Conservation (phyloP, 345 rosid species). For the Nephelium lappaceum region DNA sequence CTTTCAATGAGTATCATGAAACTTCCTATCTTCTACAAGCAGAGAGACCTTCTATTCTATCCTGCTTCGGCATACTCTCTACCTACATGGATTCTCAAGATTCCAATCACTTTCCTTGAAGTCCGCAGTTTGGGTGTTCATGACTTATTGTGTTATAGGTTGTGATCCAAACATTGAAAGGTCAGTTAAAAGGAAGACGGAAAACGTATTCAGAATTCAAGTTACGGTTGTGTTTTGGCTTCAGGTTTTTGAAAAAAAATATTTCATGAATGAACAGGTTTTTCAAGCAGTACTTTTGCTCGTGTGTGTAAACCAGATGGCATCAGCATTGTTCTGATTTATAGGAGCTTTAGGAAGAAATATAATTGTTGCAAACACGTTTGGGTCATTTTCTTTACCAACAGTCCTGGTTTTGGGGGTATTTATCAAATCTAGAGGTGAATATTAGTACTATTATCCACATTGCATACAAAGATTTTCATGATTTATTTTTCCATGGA, state of each 20-base stretch:
- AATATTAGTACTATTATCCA: background rate
- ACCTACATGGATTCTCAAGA: conserved; percentile 81
- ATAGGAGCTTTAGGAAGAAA: conserved; percentile 61
- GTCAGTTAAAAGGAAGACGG: conserved; percentile 22
- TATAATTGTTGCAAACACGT: conserved; percentile 59
- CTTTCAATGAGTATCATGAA: conserved; percentile 71
- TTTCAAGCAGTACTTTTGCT: conserved; percentile 56
- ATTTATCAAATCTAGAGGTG: conserved; percentile 59
- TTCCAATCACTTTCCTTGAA: conserved; percentile 65
- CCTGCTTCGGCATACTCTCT: conserved; percentile 91
- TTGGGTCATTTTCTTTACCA: conserved; percentile 53
- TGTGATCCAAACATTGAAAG: conserved; percentile 52
- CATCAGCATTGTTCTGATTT: conserved; percentile 55
- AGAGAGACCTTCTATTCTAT: conserved; percentile 77
- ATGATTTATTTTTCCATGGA: background rate
- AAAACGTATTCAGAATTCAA: background rate
- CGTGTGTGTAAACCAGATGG: conserved; percentile 54
- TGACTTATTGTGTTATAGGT: conserved; percentile 60
- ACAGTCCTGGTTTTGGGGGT: conserved; percentile 59
- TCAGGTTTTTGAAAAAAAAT: conserved; percentile 3
- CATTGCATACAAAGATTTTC: background rate
- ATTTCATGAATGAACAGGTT: conserved; percentile 44
- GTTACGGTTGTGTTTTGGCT: background rate
- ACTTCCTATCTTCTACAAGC: conserved; percentile 92
- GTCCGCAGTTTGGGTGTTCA: conserved; percentile 60